Percentiles rank a stretch among this genome's conserved stretches.
These are phyloP conservation scores for Naganishia liquefaciens DNA, from an alignment of 1,284 basidiomycete species.

Conservation along the genomic window DNA sequence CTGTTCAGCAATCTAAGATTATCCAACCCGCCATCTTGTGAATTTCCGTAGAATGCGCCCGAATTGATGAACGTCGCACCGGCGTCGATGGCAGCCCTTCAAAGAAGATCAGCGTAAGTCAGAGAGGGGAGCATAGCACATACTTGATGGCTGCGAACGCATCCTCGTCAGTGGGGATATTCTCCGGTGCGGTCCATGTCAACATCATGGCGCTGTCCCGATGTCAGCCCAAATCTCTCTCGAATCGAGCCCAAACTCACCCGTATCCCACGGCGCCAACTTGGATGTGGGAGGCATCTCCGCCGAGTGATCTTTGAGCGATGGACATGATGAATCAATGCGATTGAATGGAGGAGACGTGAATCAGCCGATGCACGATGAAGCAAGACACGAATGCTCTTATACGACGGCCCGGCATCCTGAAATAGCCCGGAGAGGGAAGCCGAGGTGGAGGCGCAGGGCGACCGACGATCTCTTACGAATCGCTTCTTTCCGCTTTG, in stretches of 20 bases:
- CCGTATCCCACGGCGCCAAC: conserved; percentile 37
- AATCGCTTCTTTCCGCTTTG: not conserved
- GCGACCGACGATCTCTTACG: not conserved
- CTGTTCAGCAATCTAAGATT: conserved; percentile 49
- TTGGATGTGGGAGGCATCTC: conserved; percentile 31
- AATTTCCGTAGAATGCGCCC: conserved; percentile 47
- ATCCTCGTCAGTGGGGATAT: conserved; percentile 58
- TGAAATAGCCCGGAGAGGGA: not conserved
- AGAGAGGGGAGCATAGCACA: conserved; percentile 31
- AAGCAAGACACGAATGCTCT: no score
- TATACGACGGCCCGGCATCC: not conserved
- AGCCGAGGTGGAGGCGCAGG: not conserved
- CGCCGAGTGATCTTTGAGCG: conserved; percentile 30
- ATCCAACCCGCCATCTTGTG: conserved; percentile 37
- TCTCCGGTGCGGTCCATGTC: conserved; percentile 57
- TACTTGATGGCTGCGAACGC: conserved; percentile 65
- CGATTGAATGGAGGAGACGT: not conserved
- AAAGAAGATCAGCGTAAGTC: not conserved
- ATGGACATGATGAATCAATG: conserved; percentile 27
- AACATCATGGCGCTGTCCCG: conserved; percentile 61
- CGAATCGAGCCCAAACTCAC: not conserved
- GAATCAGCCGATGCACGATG: not conserved
- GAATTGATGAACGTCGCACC: conserved; percentile 57
- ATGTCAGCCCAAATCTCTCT: not conserved
- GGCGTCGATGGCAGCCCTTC: conserved; percentile 59